phyloP scores from a whole-genome alignment of 2,329 filamentous ascomycete species.

The Trichoderma koningii region DNA sequence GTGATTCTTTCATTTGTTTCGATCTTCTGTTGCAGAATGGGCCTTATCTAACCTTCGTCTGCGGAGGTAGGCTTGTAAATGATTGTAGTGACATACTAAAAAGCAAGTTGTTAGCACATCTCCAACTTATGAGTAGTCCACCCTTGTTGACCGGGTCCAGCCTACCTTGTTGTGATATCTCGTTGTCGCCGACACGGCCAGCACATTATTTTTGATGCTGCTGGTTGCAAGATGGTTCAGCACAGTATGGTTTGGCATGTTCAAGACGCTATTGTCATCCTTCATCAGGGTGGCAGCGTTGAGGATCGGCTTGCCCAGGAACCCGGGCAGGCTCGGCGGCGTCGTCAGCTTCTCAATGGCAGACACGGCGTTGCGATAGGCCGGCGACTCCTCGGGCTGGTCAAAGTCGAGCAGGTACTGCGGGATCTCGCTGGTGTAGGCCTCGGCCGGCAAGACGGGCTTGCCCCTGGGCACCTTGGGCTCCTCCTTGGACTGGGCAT shows the following conservation, averaged over 20 bases:
- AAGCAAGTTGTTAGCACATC: background rate
- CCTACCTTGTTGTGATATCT: conserved; percentile 90
- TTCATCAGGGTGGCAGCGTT: conserved; percentile 92
- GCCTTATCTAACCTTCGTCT: conserved; percentile 46
- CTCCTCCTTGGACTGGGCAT: conserved; percentile 44
- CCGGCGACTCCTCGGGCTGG: conserved; percentile 73
- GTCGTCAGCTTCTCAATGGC: conserved; percentile 79
- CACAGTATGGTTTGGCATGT: conserved; percentile 96
- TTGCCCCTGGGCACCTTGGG: conserved; percentile 55
- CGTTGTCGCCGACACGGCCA: conserved; percentile 96
- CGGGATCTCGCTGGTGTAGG: conserved; percentile 75
- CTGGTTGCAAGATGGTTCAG: conserved; percentile 96
- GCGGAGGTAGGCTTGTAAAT: conserved; percentile 86
- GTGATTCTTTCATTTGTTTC: background rate
- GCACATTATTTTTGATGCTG: conserved; percentile 94
- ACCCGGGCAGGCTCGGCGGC: conserved; percentile 84
- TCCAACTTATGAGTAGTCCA: too few species aligned
- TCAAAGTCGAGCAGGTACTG: conserved; percentile 86
- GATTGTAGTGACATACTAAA: conserved; percentile 92
- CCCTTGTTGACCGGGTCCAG: background rate
- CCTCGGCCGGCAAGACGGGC: conserved; percentile 55
- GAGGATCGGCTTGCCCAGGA: conserved; percentile 90
- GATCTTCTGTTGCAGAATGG: background rate
- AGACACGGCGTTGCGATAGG: conserved; percentile 72
- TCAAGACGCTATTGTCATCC: conserved; percentile 95